phyloP scores from a whole-genome alignment of 129 eudicot genomes.

The Silybum marianum region DNA sequence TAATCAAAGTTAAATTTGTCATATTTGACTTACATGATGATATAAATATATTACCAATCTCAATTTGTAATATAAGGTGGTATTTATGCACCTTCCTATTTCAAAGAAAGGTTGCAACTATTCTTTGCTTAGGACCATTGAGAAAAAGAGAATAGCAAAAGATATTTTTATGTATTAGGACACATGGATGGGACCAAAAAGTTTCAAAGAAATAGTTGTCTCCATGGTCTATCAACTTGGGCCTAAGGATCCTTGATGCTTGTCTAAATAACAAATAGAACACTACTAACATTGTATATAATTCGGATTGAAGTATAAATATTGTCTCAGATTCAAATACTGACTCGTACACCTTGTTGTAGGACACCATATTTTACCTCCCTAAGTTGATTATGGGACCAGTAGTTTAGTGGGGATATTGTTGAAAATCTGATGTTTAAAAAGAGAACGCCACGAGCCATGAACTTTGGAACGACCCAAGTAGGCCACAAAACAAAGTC shows the following conservation, averaged over 20 bases:
- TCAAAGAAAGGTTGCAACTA: not conserved
- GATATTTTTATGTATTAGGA: not conserved
- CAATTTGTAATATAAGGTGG: not conserved
- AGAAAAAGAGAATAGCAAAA: not conserved
- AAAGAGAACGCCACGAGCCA: not conserved
- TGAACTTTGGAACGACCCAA: not conserved
- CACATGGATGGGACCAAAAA: not conserved
- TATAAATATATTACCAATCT: not conserved
- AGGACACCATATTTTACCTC: not conserved
- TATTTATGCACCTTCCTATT: not conserved
- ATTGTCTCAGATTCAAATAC: not conserved
- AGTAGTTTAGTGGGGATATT: not conserved
- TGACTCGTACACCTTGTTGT: not conserved
- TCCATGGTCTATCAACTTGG: not conserved
- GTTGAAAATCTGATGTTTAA: not conserved
- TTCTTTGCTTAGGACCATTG: not conserved
- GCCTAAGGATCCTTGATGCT: not conserved
- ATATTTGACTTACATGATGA: not conserved
- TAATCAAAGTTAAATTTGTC: not conserved
- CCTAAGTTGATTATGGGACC: not conserved
- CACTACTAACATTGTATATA: not conserved
- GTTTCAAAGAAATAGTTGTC: not conserved
- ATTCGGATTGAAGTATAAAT: not conserved
- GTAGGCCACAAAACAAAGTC: not conserved
- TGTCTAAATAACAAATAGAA: not conserved